Percentiles rank a stretch among this genome's conserved stretches.
phyloP scores from a whole-genome alignment of 2,329 filamentous ascomycete genomes.

The Botrytis cinerea region DNA sequence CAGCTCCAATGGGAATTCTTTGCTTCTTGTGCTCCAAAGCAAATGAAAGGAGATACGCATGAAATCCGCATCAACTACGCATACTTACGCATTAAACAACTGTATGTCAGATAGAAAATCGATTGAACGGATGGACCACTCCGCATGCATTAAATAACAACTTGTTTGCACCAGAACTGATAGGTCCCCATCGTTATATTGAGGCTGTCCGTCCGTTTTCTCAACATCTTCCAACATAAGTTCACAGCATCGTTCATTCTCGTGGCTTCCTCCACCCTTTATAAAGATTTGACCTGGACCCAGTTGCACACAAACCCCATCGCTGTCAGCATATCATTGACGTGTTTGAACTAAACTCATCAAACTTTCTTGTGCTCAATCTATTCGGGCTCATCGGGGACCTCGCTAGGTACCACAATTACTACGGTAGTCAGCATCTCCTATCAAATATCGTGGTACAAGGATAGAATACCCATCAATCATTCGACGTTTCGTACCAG shows the following conservation, averaged over 20 bases:
- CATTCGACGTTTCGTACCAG: constrained; percentile 20
- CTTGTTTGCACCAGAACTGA: background rate
- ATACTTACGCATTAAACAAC: constrained; percentile 19
- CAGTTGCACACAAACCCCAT: background rate
- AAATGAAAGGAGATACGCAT: constrained; percentile 14
- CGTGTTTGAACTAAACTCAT: background rate
- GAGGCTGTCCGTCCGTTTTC: constrained; percentile 5
- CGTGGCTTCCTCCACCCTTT: background rate
- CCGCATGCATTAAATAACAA: constrained; percentile 9
- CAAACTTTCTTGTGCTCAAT: constrained; percentile 6
- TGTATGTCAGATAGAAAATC: constrained; percentile 25
- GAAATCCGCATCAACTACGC: constrained; percentile 17
- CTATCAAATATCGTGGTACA: constrained; percentile 12
- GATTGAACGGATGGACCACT: constrained; percentile 20
- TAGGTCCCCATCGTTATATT: constrained; percentile 19
- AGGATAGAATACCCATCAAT: constrained; percentile 17
- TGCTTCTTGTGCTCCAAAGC: constrained; percentile 4
- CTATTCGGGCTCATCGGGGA: constrained; percentile 23
- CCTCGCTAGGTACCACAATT: constrained; percentile 23
- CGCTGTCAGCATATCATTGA: constrained; percentile 15
- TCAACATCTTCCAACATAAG: constrained; percentile 14
- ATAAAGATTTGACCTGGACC: constrained; percentile 9
- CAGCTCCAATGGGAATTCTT: constrained; percentile 14
- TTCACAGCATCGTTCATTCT: constrained; percentile 8
- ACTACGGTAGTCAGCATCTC: constrained; percentile 20